Conservation (phyloP, 2,329 filamentous ascomycete species). For the Ambrosiella cleistominuta region DNA sequence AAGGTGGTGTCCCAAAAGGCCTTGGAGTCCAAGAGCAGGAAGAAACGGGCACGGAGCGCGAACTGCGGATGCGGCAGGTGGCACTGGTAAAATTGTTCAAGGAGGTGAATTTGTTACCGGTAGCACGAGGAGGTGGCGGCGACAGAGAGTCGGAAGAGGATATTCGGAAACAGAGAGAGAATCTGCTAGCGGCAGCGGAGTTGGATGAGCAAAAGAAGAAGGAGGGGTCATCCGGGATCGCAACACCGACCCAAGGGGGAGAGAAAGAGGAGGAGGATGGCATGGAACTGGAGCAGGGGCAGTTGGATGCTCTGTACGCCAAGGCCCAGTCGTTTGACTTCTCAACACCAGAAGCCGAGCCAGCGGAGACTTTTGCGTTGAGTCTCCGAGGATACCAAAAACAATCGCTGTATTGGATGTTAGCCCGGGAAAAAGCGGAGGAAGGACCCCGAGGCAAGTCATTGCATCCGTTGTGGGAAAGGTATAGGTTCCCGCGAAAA, state of each 20-base stretch:
- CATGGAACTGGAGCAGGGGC: conserved; percentile 82
- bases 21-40: conserved; percentile 50
- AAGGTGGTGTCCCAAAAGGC: background rate
- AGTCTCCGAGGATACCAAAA: conserved; percentile 82
- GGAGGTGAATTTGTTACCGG: conserved; percentile 69
- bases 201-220: conserved; percentile 52
- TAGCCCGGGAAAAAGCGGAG: conserved; percentile 74
- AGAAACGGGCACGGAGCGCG: conserved; percentile 72
- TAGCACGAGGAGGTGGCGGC: conserved; percentile 51
- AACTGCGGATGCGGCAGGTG: conserved; percentile 67
- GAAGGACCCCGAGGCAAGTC: conserved; percentile 54
- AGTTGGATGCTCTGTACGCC: conserved; percentile 81
- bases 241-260: background rate
- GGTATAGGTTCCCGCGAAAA: conserved; percentile 75
- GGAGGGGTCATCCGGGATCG: background rate
- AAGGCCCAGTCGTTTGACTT: conserved; percentile 98
- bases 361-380: conserved; percentile 66
- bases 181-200: conserved; percentile 72
- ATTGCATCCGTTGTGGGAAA: conserved; percentile 96
- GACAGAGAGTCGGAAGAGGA: background rate
- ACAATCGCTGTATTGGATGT: conserved; percentile 92
- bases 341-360: conserved; percentile 70
- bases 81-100: conserved; percentile 77
- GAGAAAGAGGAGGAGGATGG: conserved; percentile 53
- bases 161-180: conserved; percentile 62